These are phyloP conservation scores for Sporisorium graminicola DNA, from an alignment of 1,284 basidiomycete species.

Conservation along the genomic window DNA sequence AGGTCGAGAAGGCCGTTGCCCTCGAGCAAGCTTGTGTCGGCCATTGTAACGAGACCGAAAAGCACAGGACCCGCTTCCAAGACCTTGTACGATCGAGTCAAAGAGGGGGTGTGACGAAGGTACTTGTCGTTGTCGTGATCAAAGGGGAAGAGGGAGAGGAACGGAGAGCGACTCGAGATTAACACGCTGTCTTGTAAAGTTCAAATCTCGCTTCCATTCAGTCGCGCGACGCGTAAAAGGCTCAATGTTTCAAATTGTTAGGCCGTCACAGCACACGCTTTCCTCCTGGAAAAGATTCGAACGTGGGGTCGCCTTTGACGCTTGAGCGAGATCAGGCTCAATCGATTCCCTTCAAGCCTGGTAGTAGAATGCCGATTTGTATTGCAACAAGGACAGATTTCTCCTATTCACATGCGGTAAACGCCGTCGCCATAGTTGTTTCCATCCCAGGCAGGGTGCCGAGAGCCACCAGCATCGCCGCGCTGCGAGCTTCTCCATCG, in stretches of 20 bases:
- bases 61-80: background rate
- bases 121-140: slow-evolving; percentile 10
- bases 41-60: slow-evolving; percentile 7
- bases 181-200: slow-evolving; percentile 24
- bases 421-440: slow-evolving; percentile 59
- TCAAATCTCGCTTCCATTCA: slow-evolving; percentile 7
- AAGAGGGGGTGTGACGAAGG: background rate
- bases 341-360: no score
- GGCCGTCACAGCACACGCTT: background rate
- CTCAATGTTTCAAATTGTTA: slow-evolving; percentile 9
- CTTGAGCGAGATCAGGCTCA: no score
- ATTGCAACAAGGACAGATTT: background rate
- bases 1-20: slow-evolving; percentile 44
- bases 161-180: slow-evolving; percentile 10
- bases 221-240: slow-evolving; percentile 48
- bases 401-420: slow-evolving; percentile 26
- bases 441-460: slow-evolving; percentile 63
- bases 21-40: slow-evolving; percentile 23
- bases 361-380: background rate
- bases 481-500: slow-evolving; percentile 56
- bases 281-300: background rate
- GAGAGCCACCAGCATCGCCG: slow-evolving; percentile 38
- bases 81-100: background rate
- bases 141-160: background rate
- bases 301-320: no score